Conservation (phyloP, 345 rosid genomes). For the Arabidopsis arenosa region DNA sequence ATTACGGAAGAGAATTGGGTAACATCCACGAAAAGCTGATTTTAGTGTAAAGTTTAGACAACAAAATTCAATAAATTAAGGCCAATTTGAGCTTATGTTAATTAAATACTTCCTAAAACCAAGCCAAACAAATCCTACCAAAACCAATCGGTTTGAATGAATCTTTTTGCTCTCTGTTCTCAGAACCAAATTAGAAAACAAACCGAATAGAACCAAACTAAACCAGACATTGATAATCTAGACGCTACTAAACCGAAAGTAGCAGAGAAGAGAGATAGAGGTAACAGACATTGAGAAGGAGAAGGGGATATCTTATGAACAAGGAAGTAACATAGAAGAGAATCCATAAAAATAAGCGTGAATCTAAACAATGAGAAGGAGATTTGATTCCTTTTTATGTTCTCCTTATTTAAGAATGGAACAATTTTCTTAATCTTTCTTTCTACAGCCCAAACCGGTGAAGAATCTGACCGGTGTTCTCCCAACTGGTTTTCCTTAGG, state of each 20-base stretch:
- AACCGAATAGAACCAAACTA: conserved; percentile 15
- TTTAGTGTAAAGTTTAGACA: conserved; percentile 35
- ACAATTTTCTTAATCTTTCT: conserved; percentile 22
- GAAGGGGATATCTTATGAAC: neutral
- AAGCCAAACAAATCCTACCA: neutral
- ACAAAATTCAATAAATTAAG: neutral
- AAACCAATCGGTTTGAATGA: neutral
- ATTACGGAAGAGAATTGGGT: conserved; percentile 24
- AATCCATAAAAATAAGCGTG: neutral
- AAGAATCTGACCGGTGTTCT: conserved; percentile 17
- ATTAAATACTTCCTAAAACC: neutral
- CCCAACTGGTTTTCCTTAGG: conserved; percentile 38
- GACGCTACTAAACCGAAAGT: neutral
- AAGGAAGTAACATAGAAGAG: neutral
- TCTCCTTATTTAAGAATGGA: conserved; percentile 29
- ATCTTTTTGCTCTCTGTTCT: neutral
- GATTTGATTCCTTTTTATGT: neutral
- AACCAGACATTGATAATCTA: conserved; percentile 10
- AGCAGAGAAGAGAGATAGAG: neutral
- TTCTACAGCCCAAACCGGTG: conserved; percentile 33
- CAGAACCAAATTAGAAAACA: neutral
- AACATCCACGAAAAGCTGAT: conserved; percentile 38
- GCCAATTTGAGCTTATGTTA: neutral
- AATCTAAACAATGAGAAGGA: conserved; percentile 33
- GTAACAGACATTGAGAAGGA: too few relatives aligned